Percentiles rank a stretch among this genome's conserved stretches.
phyloP scores from a whole-genome alignment of 768 basidiomycete species.

The Serendipita sp. region DNA sequence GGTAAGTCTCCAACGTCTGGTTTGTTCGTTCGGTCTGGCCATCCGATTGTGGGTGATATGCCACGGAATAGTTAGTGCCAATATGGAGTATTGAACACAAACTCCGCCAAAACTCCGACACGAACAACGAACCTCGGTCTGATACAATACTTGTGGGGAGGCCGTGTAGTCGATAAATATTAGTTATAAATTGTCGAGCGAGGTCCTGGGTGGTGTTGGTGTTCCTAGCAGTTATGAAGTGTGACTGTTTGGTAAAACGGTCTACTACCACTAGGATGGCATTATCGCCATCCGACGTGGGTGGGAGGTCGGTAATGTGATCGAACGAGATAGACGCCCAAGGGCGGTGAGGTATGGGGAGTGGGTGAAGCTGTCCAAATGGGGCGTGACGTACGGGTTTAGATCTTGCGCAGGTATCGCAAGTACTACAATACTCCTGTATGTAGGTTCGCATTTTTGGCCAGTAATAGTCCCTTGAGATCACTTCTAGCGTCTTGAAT shows the following conservation, averaged over 20 bases:
- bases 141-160: not conserved
- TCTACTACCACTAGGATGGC: constrained; percentile 16
- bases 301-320: constrained; percentile 16
- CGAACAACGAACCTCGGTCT: not conserved
- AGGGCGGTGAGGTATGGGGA: constrained; percentile 17
- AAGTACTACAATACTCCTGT: not conserved
- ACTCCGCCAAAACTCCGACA: not conserved
- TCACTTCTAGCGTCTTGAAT: not conserved
- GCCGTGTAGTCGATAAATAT: constrained; percentile 2
- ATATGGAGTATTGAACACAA: constrained; percentile 14
- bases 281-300: constrained; percentile 11
- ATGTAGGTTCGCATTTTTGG: not conserved
- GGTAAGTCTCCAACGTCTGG: constrained; percentile 24
- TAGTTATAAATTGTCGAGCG: not conserved
- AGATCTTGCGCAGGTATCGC: not conserved
- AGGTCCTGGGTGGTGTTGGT: not conserved
- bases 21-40: constrained; percentile 25
- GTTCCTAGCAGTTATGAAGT: constrained; percentile 10
- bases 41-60: constrained; percentile 32
- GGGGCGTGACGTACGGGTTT: constrained; percentile 6
- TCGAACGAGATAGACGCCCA: constrained; percentile 17
- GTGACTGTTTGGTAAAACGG: constrained; percentile 11
- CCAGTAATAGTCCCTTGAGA: constrained; percentile 4
- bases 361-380: constrained; percentile 17
- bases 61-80: constrained; percentile 21